Percentiles rank a stretch among this genome's conserved stretches.
Conservation (phyloP, 306 rosid genomes). For the Pterocarpus santalinus region DNA sequence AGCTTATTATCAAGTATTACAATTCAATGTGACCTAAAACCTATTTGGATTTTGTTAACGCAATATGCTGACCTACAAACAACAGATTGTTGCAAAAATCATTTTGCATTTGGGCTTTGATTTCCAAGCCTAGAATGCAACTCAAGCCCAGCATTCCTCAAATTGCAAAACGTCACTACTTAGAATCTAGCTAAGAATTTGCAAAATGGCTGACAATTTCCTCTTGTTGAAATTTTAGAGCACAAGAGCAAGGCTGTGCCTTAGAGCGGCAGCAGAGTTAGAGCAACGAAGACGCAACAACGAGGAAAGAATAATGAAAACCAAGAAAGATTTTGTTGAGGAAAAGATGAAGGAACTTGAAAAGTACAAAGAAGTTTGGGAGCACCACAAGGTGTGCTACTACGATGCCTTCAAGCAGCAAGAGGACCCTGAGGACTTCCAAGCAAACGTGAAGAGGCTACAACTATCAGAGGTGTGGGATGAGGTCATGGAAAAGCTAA, state of each 20-base stretch:
- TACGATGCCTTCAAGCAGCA: slow-evolving; percentile 80
- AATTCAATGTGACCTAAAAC: too few species aligned
- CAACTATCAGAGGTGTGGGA: slow-evolving; percentile 66
- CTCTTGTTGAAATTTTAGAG: slow-evolving; percentile 56
- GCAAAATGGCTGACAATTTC: slow-evolving; percentile 13
- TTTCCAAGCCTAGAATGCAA: background rate
- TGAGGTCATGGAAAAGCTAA: slow-evolving; percentile 67
- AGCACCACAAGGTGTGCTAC: slow-evolving; percentile 45
- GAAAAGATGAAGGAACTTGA: slow-evolving; percentile 34
- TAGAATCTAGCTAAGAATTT: background rate
- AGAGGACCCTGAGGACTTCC: slow-evolving; percentile 49
- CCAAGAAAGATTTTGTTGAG: background rate
- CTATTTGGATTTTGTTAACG: too few species aligned
- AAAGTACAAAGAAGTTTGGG: slow-evolving; percentile 43
- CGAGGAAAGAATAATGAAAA: background rate
- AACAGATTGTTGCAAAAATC: background rate
- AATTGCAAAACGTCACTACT: background rate
- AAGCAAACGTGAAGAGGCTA: slow-evolving; percentile 71
- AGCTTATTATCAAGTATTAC: too few species aligned
- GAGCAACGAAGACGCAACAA: slow-evolving; percentile 56
- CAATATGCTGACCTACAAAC: background rate
- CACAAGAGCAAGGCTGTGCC: slow-evolving; percentile 65
- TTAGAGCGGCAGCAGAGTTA: slow-evolving; percentile 65
- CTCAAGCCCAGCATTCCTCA: background rate
- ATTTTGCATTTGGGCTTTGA: background rate